A percentile compares a stretch with the other conserved stretches of the same genome.
Evolutionary conservation across 2,329 filamentous ascomycete genomes (phyloP).

Genomic region (Penicillium expansum): DNA sequence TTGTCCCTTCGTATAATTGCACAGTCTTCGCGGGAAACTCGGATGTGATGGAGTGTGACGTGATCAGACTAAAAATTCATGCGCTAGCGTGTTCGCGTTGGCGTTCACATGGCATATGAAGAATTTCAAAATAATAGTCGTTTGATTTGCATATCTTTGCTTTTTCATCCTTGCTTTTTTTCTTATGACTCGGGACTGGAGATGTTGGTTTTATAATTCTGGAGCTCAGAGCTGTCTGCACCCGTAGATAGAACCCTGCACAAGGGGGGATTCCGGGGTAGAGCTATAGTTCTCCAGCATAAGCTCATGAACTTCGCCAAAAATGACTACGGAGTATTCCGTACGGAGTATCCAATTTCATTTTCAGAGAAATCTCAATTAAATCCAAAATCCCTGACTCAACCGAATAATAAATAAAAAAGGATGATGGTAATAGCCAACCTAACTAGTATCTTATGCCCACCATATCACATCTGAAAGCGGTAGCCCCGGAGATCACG

Average conservation of each 20-base stretch:
- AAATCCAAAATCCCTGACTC: background rate
- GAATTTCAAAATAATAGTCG: background rate
- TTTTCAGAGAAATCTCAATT: background rate
- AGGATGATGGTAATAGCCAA: background rate
- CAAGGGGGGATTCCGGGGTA: background rate
- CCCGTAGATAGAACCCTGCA: background rate
- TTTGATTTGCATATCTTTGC: background rate
- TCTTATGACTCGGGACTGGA: background rate
- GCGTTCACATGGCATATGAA: background rate
- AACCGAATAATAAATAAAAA: background rate
- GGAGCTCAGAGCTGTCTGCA: background rate
- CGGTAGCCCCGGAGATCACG: conserved; percentile 1
- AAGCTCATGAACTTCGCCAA: background rate
- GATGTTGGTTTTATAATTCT: conserved; percentile 1
- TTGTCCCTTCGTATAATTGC: too few species aligned
- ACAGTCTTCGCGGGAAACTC: background rate
- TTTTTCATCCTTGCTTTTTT: background rate
- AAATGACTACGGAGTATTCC: background rate
- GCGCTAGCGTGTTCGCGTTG: background rate
- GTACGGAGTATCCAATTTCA: background rate
- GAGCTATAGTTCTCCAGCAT: background rate
- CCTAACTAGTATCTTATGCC: background rate
- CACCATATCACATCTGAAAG: conserved; percentile 1
- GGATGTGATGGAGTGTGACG: conserved; percentile 4
- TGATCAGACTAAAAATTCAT: background rate